These are phyloP conservation scores for Strigomonas culicis DNA, from an alignment of 208 protist genomes.

Conservation along the genomic window DNA sequence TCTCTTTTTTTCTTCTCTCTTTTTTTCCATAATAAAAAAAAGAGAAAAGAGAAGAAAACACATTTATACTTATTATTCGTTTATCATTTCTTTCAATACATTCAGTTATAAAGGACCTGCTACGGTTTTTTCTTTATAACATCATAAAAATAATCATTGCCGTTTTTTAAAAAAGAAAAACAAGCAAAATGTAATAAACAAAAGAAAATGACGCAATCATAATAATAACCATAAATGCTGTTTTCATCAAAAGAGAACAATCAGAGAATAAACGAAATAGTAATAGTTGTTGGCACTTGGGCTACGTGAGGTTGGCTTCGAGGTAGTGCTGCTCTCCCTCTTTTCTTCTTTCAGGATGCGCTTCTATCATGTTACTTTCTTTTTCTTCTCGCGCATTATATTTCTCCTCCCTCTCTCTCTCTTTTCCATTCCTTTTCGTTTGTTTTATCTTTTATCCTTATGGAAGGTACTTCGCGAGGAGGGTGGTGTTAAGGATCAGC, in stretches of 20 bases:
- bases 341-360: not conserved
- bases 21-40: slow-evolving; percentile 7
- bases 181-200: slow-evolving; percentile 1
- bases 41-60: slow-evolving; percentile 6
- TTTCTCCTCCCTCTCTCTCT: too few relatives aligned
- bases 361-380: not conserved
- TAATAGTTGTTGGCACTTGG: not conserved
- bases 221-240: slow-evolving; percentile 7
- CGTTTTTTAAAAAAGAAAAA: slow-evolving; percentile 18
- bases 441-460: not conserved
- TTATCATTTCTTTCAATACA: slow-evolving; percentile 3
- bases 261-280: slow-evolving; percentile 11
- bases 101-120: slow-evolving; percentile 5
- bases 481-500: slow-evolving; percentile 10
- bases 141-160: slow-evolving; percentile 10
- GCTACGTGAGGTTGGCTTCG: not conserved
- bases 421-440: too few relatives aligned
- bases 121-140: slow-evolving; percentile 2
- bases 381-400: not conserved
- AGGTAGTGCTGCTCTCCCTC: not conserved
- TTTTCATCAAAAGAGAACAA: slow-evolving; percentile 6
- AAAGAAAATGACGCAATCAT: slow-evolving; percentile 13
- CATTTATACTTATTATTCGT: slow-evolving; percentile 3
- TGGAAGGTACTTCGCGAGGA: not conserved
- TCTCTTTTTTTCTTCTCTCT: not conserved